Conservation (phyloP, 2,329 filamentous ascomycete species). For the Torrubiella hemipterigena region DNA sequence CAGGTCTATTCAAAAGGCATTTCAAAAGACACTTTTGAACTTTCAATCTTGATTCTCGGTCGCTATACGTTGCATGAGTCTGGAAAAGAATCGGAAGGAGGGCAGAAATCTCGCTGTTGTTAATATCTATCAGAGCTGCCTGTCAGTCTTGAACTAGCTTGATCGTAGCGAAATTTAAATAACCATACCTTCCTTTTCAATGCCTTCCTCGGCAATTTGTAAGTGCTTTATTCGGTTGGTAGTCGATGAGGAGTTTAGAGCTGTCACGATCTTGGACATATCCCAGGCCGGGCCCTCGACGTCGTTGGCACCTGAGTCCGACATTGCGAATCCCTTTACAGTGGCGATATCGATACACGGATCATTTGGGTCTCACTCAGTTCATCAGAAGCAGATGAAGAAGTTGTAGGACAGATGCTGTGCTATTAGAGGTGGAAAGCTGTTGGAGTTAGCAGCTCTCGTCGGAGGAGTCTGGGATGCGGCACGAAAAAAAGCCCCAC, state of each 20-base stretch:
- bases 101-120: constrained; percentile 33
- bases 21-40: constrained; percentile 66
- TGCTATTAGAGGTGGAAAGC: no score
- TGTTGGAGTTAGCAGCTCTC: no score
- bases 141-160: background rate
- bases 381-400: no score
- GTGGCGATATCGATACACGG: no score
- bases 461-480: no score
- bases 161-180: background rate
- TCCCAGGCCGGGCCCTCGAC: constrained; percentile 21
- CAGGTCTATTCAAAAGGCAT: constrained; percentile 38
- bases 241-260: constrained; percentile 52
- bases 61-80: constrained; percentile 78
- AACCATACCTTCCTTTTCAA: constrained; percentile 39
- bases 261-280: constrained; percentile 32
- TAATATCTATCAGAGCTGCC: constrained; percentile 26
- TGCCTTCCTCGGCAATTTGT: constrained; percentile 41
- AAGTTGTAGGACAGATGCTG: no score
- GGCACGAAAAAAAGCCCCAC: no score
- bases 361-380: no score
- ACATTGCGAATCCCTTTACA: no score
- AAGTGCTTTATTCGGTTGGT: constrained; percentile 40
- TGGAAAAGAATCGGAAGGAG: constrained; percentile 68
- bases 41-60: constrained; percentile 71
- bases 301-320: constrained; percentile 29